Evolutionary conservation across 225 moss, liverwort and hornwort genomes (phyloP).

Genomic region (Antitrichia curtipendula): DNA sequence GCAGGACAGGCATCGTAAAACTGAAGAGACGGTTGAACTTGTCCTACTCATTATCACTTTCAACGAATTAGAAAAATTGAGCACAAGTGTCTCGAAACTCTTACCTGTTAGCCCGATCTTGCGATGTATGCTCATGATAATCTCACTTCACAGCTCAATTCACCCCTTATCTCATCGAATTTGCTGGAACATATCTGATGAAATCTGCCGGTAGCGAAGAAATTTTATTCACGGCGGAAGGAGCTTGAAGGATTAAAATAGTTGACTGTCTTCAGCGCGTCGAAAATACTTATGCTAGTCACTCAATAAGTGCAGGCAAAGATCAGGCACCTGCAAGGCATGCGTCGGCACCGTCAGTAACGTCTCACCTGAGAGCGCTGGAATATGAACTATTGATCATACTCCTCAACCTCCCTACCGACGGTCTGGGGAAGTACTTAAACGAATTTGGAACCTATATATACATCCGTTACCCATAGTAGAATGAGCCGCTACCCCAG

Average conservation of each 20-base stretch:
- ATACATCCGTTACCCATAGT: not conserved
- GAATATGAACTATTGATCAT: not conserved
- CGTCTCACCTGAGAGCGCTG: not conserved
- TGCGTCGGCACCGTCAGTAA: not conserved
- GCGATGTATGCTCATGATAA: not conserved
- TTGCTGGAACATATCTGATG: not conserved
- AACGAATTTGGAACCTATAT: not conserved
- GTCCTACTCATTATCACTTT: not conserved
- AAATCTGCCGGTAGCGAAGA: not conserved
- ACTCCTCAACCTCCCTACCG: not conserved
- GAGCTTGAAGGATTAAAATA: not conserved
- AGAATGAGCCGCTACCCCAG: not conserved
- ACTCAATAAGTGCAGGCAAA: not conserved
- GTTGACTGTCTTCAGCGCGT: not conserved
- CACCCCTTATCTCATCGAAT: not conserved
- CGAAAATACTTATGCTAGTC: not conserved
- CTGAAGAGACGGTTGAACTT: not conserved
- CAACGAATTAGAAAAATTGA: not conserved
- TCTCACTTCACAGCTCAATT: not conserved
- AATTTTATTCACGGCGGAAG: not conserved
- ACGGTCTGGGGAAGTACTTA: not conserved
- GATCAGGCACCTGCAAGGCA: conserved; percentile 2
- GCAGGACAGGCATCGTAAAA: not conserved
- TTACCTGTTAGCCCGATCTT: not conserved
- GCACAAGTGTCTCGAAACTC: not conserved